These are phyloP conservation scores for Solanum gandarillasii DNA, from an alignment of 257 asterid species.

Conservation along the genomic window DNA sequence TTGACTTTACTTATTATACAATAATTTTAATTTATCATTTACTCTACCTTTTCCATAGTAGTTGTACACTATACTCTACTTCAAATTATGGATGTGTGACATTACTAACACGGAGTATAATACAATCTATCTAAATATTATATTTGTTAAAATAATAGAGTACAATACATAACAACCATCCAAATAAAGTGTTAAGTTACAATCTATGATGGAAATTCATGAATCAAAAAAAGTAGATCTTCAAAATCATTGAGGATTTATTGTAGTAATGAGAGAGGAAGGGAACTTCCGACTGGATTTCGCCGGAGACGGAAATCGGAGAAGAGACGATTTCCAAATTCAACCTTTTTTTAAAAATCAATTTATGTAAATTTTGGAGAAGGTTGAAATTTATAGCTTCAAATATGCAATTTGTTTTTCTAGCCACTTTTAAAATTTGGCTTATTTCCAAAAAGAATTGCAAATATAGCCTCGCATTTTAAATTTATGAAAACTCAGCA, in stretches of 20 bases:
- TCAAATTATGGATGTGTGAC: too few species aligned
- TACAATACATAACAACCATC: too few species aligned
- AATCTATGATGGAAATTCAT: not conserved
- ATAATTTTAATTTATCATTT: too few species aligned
- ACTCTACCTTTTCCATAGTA: too few species aligned
- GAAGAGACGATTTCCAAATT: not conserved
- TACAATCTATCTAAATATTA: too few species aligned
- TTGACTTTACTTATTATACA: too few species aligned
- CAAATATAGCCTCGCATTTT: not conserved
- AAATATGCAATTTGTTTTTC: too few species aligned
- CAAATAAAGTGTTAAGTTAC: too few species aligned
- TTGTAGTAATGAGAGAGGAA: not conserved
- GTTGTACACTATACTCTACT: too few species aligned
- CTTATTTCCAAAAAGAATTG: not conserved
- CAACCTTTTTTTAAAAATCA: not conserved
- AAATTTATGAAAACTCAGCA: not conserved
- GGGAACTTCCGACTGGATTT: not conserved
- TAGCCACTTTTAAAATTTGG: not conserved
- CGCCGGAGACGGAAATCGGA: not conserved
- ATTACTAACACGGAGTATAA: rapidly evolving
- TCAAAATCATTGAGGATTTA: not conserved
- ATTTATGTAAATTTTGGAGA: not conserved
- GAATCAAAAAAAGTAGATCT: not conserved
- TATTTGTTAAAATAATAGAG: too few species aligned
- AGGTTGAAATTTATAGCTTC: not conserved